Evolutionary conservation across 1,284 basidiomycete species (phyloP).

Genomic region (Apiotrichum montevideense): DNA sequence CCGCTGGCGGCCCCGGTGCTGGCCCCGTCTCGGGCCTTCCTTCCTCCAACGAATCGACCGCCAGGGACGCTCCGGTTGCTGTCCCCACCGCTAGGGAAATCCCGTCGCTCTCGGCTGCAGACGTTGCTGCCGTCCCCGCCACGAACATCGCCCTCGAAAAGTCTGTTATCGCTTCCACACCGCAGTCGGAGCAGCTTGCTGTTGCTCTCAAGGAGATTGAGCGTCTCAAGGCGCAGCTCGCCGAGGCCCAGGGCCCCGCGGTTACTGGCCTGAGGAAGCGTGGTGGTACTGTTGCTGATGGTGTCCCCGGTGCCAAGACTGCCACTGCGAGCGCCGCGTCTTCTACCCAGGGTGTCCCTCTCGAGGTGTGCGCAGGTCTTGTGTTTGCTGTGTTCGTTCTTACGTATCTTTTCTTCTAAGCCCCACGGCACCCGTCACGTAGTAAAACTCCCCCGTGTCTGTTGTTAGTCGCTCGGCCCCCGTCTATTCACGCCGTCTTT

Average conservation of each 20-base stretch:
- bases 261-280: conserved; percentile 42
- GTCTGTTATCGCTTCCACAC: conserved; percentile 32
- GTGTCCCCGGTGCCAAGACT: conserved; percentile 27
- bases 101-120: conserved; percentile 28
- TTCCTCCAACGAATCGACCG: conserved; percentile 1
- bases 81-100: conserved; percentile 11
- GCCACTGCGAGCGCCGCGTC: conserved; percentile 20
- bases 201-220: conserved; percentile 44
- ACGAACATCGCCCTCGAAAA: conserved; percentile 36
- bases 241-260: conserved; percentile 29
- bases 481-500: background rate
- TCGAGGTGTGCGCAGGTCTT: conserved; percentile 53
- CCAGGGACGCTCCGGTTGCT: conserved; percentile 4
- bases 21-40: background rate
- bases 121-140: conserved; percentile 21
- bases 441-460: background rate
- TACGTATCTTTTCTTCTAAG: conserved; percentile 53
- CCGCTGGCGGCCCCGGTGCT: background rate
- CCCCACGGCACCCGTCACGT: background rate
- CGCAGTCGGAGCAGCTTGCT: conserved; percentile 43
- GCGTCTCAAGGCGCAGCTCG: conserved; percentile 33
- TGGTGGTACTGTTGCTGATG: conserved; percentile 25
- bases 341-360: conserved; percentile 48
- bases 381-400: conserved; percentile 54
- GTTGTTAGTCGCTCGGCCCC: background rate